These are phyloP conservation scores for Entomortierella lignicola DNA, from an alignment of 192 early-diverging fungal species.

Conservation along the genomic window DNA sequence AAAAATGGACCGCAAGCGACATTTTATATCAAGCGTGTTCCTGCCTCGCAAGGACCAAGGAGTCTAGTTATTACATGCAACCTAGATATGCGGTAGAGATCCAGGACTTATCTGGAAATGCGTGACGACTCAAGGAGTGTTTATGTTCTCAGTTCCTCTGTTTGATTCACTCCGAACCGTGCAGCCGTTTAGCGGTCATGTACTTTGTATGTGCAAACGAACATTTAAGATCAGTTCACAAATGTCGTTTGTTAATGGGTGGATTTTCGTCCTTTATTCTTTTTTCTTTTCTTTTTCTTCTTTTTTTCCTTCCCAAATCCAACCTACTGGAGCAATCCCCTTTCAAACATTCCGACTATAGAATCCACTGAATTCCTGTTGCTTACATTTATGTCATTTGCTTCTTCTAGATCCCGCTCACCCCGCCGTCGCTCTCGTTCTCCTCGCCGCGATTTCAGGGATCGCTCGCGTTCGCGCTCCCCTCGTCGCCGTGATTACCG, in stretches of 20 bases:
- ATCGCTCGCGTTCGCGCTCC: constrained; percentile 34
- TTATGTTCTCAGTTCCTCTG: background rate
- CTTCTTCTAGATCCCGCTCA: constrained; percentile 26
- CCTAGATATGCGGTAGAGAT: background rate
- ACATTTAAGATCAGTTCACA: constrained; percentile 5
- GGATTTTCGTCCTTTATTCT: background rate
- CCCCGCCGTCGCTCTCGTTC: constrained; percentile 28
- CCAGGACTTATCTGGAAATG: background rate
- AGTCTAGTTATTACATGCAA: background rate
- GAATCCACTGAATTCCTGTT: background rate
- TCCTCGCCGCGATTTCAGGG: constrained; percentile 17
- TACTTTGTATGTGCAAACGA: constrained; percentile 42
- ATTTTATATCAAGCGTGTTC: background rate
- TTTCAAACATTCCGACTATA: background rate
- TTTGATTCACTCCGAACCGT: constrained; percentile 34
- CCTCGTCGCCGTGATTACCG: constrained; percentile 39
- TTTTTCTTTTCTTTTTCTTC: too few species aligned
- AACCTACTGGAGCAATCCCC: background rate
- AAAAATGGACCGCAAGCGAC: background rate
- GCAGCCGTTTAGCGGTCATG: constrained; percentile 26
- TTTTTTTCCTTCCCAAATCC: too few species aligned
- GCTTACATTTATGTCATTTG: background rate
- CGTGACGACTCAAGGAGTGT: constrained; percentile 3
- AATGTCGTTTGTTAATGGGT: constrained; percentile 2
- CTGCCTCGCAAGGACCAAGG: background rate